Conservation (phyloP, 2,329 filamentous ascomycete genomes). For the Colletotrichum sidae region DNA sequence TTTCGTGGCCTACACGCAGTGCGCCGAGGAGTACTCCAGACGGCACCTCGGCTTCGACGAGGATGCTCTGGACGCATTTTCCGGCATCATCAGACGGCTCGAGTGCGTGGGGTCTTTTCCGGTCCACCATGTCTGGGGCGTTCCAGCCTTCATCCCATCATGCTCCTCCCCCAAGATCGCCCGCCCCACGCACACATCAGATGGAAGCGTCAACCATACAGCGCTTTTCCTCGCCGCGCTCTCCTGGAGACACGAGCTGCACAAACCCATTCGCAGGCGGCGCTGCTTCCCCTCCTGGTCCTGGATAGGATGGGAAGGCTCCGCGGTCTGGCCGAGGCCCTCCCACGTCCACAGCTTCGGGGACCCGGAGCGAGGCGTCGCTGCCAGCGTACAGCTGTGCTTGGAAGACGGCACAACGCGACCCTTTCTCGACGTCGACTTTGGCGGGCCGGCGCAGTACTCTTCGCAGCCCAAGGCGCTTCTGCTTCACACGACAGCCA, state of each 20-base stretch:
- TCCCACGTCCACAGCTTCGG: constrained; percentile 1
- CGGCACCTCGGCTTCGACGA: constrained; percentile 17
- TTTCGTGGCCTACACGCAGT: constrained; percentile 14
- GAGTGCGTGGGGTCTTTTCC: constrained; percentile 7
- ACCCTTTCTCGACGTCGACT: constrained; percentile 11
- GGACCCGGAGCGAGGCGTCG: not conserved
- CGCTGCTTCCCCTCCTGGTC: constrained; percentile 22
- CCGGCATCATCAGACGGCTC: constrained; percentile 13
- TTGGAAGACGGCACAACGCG: constrained; percentile 11
- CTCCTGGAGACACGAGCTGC: constrained; percentile 18
- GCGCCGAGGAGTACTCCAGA: constrained; percentile 19
- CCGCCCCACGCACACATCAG: not conserved
- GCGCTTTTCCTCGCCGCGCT: constrained; percentile 8
- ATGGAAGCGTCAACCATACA: not conserved
- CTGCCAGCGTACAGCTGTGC: constrained; percentile 13
- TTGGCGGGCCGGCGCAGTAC: not conserved
- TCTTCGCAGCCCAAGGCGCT: constrained; percentile 14
- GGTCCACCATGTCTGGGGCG: constrained; percentile 15
- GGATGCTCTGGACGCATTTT: constrained; percentile 15
- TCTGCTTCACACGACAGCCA: constrained; percentile 4
- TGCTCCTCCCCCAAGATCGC: not conserved
- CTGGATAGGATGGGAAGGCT: constrained; percentile 22
- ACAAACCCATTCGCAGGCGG: constrained; percentile 16
- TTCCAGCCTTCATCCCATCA: constrained; percentile 13
- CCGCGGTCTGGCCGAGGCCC: constrained; percentile 11